Conservation (phyloP, 2,329 filamentous ascomycete genomes). For the Helminthosporium solani region DNA sequence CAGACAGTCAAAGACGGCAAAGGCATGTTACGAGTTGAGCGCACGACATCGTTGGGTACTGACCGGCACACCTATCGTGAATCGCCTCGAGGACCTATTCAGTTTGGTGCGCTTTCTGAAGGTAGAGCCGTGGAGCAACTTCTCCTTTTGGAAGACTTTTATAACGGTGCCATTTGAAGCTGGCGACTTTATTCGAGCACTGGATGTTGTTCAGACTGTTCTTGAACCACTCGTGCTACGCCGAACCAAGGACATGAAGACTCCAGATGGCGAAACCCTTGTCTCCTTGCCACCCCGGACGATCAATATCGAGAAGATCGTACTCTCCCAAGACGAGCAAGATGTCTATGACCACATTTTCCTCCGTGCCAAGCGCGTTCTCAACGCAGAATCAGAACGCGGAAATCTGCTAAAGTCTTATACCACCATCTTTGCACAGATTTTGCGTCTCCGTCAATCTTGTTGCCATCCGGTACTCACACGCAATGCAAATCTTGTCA, state of each 20-base stretch:
- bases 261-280: constrained; percentile 76
- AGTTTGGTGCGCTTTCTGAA: constrained; percentile 88
- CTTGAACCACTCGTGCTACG: constrained; percentile 93
- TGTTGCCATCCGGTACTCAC: constrained; percentile 93
- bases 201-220: constrained; percentile 96
- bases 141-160: constrained; percentile 98
- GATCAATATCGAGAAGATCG: constrained; percentile 82
- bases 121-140: constrained; percentile 98
- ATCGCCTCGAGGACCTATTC: constrained; percentile 91
- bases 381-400: constrained; percentile 82
- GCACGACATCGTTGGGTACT: constrained; percentile 88
- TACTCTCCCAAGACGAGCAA: constrained; percentile 79
- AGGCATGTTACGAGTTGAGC: constrained; percentile 86
- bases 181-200: constrained; percentile 86
- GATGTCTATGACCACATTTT: constrained; percentile 94
- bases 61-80: constrained; percentile 95
- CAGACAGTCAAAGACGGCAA: constrained; percentile 82
- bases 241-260: constrained; percentile 97
- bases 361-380: constrained; percentile 76
- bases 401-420: constrained; percentile 94
- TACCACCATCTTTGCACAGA: constrained; percentile 96
- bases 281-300: constrained; percentile 80
- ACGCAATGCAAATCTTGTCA: constrained; percentile 77
- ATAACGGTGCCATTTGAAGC: constrained; percentile 97
- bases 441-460: constrained; percentile 85